These are phyloP conservation scores for Coprinopsis cinerea DNA, from an alignment of 768 basidiomycete species.

Conservation along the genomic window DNA sequence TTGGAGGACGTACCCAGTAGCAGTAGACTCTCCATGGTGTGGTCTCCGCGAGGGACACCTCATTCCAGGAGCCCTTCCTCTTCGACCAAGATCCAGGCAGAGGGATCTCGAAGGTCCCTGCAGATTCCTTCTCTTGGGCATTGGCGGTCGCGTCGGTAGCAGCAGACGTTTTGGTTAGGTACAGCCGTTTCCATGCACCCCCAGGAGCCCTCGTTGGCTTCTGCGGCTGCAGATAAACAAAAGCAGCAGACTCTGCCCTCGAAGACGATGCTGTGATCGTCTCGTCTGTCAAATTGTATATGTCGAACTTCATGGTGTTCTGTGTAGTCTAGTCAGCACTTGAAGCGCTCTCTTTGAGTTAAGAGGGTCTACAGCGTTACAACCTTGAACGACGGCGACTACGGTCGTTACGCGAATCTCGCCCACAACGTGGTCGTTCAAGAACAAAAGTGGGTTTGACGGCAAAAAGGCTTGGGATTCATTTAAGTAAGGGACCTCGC, in stretches of 20 bases:
- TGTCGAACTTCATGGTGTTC: slow-evolving; percentile 14
- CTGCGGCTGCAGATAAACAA: slow-evolving; percentile 4
- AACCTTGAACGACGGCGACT: no score
- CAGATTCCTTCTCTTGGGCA: slow-evolving; percentile 16
- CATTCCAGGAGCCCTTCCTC: slow-evolving; percentile 39
- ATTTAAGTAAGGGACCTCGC: no score
- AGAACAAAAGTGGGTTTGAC: no score
- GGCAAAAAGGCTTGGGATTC: no score
- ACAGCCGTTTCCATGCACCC: neutral
- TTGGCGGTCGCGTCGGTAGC: slow-evolving; percentile 1
- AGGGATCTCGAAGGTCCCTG: slow-evolving; percentile 21
- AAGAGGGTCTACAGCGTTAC: no score
- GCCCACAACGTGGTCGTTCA: no score
- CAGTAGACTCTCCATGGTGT: slow-evolving; percentile 58
- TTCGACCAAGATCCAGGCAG: slow-evolving; percentile 24
- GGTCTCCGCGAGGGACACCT: slow-evolving; percentile 32
- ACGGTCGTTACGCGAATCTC: no score
- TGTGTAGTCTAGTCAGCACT: neutral
- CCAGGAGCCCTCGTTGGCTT: slow-evolving; percentile 2
- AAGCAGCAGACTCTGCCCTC: neutral
- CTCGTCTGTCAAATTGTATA: slow-evolving; percentile 23
- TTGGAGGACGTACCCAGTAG: slow-evolving; percentile 35
- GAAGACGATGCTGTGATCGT: slow-evolving; percentile 16
- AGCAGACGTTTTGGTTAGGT: neutral
- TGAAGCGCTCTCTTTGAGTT: no score